A percentile compares a stretch with the other conserved stretches of the same genome.
Conservation (phyloP, 1,284 basidiomycete genomes). For the Waitea zeae region DNA sequence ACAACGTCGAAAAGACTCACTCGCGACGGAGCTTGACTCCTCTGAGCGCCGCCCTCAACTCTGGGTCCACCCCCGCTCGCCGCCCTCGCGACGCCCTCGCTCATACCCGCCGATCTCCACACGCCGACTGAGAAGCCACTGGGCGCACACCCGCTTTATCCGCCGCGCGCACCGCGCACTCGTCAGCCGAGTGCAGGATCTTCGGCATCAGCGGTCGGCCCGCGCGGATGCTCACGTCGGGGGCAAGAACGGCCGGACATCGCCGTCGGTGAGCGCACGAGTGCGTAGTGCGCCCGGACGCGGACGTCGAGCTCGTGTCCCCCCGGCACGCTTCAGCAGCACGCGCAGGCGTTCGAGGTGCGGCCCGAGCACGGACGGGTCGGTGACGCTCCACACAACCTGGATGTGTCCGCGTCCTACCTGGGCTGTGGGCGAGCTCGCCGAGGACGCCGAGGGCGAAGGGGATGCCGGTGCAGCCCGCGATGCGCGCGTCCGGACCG, state of each 20-base stretch:
- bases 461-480: constrained; percentile 59
- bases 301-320: constrained; percentile 21
- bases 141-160: constrained; percentile 15
- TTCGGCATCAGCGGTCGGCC: constrained; percentile 30
- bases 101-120: constrained; percentile 45
- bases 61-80: constrained; percentile 28
- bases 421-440: constrained; percentile 45
- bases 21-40: constrained; percentile 60
- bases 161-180: constrained; percentile 21
- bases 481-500: constrained; percentile 30
- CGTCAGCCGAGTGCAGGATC: constrained; percentile 29
- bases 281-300: constrained; percentile 53
- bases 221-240: constrained; percentile 27
- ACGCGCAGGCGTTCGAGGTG: constrained; percentile 29
- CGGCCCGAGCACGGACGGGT: constrained; percentile 34
- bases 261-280: constrained; percentile 22
- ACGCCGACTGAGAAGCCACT: constrained; percentile 47
- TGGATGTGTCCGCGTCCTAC: constrained; percentile 24
- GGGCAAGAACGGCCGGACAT: constrained; percentile 20
- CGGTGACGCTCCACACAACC: constrained; percentile 25
- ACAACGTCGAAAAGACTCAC: constrained; percentile 20
- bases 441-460: constrained; percentile 45
- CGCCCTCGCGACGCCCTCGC: constrained; percentile 31
- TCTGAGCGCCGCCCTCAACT: constrained; percentile 36
- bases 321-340: constrained; percentile 12